These are phyloP conservation scores for Flaveria ramosissima DNA, from an alignment of 129 eudicot genomes.

Conservation along the genomic window DNA sequence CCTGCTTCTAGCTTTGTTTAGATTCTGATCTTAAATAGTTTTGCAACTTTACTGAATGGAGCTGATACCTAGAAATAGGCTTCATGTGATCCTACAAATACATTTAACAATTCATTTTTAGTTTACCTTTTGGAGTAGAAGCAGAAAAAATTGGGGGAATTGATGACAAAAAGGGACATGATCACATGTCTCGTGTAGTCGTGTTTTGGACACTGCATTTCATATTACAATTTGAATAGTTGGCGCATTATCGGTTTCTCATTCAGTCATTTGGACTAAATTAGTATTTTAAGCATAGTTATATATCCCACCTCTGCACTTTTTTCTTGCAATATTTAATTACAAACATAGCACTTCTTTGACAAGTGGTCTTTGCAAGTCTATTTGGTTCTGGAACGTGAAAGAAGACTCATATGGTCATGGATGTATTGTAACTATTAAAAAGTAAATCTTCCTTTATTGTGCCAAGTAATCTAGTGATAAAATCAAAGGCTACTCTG, in stretches of 20 bases:
- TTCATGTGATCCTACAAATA: conserved; percentile 14
- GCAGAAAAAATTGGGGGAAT: not conserved
- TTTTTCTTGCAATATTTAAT: conserved; percentile 18
- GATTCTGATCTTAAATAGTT: conserved; percentile 3
- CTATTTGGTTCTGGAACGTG: conserved; percentile 18
- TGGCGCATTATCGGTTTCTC: conserved; percentile 5
- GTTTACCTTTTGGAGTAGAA: conserved; percentile 8
- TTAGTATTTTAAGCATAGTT: not conserved
- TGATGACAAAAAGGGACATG: conserved; percentile 6
- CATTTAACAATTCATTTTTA: conserved; percentile 1
- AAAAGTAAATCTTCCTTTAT: not conserved
- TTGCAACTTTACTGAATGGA: conserved; percentile 18
- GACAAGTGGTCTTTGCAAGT: conserved; percentile 12
- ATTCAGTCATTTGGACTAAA: conserved; percentile 6
- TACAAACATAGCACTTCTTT: conserved; percentile 9
- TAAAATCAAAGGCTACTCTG: not conserved
- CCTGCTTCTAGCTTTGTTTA: not conserved
- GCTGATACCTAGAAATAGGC: conserved; percentile 13
- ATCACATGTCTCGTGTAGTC: conserved; percentile 13
- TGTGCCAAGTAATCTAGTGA: not conserved
- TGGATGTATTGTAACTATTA: not conserved
- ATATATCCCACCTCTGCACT: not conserved
- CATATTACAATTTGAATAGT: conserved; percentile 11
- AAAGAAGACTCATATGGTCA: conserved; percentile 3
- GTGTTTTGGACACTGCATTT: conserved; percentile 13